These are phyloP conservation scores for Talaromyces sp. DNA, from an alignment of 2,329 filamentous ascomycete species.

Conservation along the genomic window DNA sequence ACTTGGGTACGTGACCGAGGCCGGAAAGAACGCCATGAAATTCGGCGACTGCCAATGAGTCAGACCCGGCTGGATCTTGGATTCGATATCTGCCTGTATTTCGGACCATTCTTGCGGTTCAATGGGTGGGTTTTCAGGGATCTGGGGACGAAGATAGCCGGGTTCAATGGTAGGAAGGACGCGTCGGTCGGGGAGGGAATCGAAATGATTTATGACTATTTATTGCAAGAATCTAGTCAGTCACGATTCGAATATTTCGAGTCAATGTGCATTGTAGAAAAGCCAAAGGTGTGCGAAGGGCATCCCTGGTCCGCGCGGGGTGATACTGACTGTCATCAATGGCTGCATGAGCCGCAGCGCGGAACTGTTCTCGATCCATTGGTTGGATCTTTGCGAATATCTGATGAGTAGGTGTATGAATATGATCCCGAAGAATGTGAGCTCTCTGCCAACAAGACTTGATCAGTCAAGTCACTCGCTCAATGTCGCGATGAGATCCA, in stretches of 20 bases:
- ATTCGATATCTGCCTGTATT: slow-evolving; percentile 79
- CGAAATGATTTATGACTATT: slow-evolving; percentile 77
- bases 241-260: background rate
- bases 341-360: slow-evolving; percentile 69
- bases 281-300: background rate
- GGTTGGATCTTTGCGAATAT: background rate
- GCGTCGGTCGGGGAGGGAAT: slow-evolving; percentile 64
- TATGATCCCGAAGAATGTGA: too few species aligned
- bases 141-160: slow-evolving; percentile 76
- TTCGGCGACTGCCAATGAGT: slow-evolving; percentile 94
- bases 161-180: slow-evolving; percentile 77
- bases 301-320: background rate
- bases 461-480: background rate
- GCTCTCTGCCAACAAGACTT: background rate
- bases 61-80: slow-evolving; percentile 83
- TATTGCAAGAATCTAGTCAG: background rate
- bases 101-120: slow-evolving; percentile 67
- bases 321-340: slow-evolving; percentile 71
- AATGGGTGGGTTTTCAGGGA: slow-evolving; percentile 66
- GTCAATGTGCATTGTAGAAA: background rate
- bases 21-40: slow-evolving; percentile 95
- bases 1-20: slow-evolving; percentile 72
- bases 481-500: background rate
- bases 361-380: slow-evolving; percentile 80
- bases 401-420: background rate